phyloP scores from a whole-genome alignment of 495 filamentous ascomycete species.

The Penicillium macrosclerotiorum region DNA sequence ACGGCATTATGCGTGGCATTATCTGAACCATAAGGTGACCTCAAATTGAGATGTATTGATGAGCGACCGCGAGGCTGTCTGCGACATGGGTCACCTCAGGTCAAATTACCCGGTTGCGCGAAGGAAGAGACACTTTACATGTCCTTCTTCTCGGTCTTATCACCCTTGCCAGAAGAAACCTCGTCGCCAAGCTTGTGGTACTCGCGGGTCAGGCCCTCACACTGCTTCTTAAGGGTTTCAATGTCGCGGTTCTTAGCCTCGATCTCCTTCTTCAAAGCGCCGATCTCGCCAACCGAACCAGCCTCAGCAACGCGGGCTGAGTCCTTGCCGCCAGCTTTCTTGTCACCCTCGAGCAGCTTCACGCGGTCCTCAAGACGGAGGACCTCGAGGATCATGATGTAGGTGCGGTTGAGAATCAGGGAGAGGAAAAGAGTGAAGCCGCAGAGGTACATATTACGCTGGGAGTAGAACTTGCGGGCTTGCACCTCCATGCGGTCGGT shows the following conservation, averaged over 20 bases:
- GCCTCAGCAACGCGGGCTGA: conserved; percentile 59
- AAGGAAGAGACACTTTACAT: conserved; percentile 42
- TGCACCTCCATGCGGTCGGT: conserved; percentile 97
- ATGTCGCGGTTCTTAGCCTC: conserved; percentile 71
- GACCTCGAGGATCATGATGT: conserved; percentile 93
- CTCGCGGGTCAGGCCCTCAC: conserved; percentile 70
- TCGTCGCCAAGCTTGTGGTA: conserved; percentile 80
- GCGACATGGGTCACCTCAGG: too few relatives aligned
- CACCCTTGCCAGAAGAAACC: conserved; percentile 56
- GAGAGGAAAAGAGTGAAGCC: conserved; percentile 99
- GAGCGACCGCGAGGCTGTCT: too few relatives aligned
- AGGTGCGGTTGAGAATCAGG: conserved; percentile 97
- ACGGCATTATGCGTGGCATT: too few relatives aligned
- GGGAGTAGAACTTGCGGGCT: conserved; percentile 99
- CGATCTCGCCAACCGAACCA: conserved; percentile 72
- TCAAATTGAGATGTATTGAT: too few relatives aligned
- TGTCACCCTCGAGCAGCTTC: conserved; percentile 79
- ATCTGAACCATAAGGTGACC: too few relatives aligned
- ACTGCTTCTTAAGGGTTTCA: conserved; percentile 82
- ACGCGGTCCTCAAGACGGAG: conserved; percentile 91
- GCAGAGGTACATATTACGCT: conserved; percentile 99
- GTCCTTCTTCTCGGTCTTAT: conserved; percentile 63
- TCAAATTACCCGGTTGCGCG: not conserved
- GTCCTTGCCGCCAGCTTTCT: conserved; percentile 70
- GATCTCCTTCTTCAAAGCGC: conserved; percentile 66